These are phyloP conservation scores for Penicillium sp. DNA, from an alignment of 2,329 filamentous ascomycete species.

Conservation along the genomic window DNA sequence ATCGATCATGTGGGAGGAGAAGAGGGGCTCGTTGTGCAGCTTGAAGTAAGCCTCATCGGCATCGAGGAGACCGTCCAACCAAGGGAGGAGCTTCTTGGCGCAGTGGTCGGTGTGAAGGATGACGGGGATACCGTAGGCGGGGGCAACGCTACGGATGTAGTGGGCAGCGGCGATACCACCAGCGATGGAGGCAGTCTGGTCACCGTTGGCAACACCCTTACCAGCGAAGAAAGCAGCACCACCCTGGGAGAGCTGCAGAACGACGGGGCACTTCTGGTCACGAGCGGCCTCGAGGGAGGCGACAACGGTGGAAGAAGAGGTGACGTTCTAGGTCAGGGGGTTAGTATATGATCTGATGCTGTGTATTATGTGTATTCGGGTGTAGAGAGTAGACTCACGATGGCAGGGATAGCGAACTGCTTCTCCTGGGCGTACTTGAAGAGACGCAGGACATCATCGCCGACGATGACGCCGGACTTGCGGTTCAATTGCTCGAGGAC, in stretches of 20 bases:
- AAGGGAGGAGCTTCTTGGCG: slow-evolving; percentile 98
- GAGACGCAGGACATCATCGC: slow-evolving; percentile 68
- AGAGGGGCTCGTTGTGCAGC: slow-evolving; percentile 85
- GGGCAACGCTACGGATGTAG: slow-evolving; percentile 87
- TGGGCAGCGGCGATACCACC: slow-evolving; percentile 87
- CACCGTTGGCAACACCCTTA: slow-evolving; percentile 79
- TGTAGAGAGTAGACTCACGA: slow-evolving; percentile 49
- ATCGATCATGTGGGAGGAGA: slow-evolving; percentile 98
- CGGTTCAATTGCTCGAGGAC: slow-evolving; percentile 58
- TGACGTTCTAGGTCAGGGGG: slow-evolving; percentile 67
- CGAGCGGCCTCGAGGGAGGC: slow-evolving; percentile 91
- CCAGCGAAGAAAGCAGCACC: slow-evolving; percentile 91
- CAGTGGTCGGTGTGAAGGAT: slow-evolving; percentile 98
- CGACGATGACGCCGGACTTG: slow-evolving; percentile 67
- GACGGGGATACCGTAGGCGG: slow-evolving; percentile 84
- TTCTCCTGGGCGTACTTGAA: slow-evolving; percentile 90
- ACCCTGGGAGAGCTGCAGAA: slow-evolving; percentile 91
- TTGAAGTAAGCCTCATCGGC: slow-evolving; percentile 96
- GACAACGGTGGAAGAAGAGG: slow-evolving; percentile 84
- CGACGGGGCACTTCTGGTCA: slow-evolving; percentile 86
- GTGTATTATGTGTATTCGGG: neutral
- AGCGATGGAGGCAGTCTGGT: slow-evolving; percentile 86
- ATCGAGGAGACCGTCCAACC: slow-evolving; percentile 94
- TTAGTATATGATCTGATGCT: neutral
- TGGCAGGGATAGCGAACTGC: slow-evolving; percentile 83